These are phyloP conservation scores for Suillus brevipes DNA, from an alignment of 768 basidiomycete genomes.

Conservation along the genomic window DNA sequence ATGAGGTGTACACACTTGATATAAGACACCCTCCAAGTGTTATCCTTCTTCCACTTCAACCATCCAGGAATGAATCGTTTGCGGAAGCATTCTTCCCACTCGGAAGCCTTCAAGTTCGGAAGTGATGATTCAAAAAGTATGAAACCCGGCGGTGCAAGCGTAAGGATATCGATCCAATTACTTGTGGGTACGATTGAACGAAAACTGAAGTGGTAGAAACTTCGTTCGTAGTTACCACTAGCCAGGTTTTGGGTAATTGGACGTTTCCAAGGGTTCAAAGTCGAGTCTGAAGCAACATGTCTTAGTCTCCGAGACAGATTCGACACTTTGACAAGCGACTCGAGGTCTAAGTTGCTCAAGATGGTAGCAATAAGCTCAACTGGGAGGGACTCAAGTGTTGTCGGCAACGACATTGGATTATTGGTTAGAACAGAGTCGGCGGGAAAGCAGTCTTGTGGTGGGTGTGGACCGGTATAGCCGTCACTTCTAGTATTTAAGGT, in stretches of 20 bases:
- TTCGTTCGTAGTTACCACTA: conserved; percentile 45
- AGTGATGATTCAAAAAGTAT: conserved; percentile 68
- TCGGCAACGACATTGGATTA: neutral
- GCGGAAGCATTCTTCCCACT: conserved; percentile 78
- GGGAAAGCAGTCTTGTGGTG: neutral
- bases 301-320: conserved; percentile 61
- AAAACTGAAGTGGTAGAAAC: conserved; percentile 60
- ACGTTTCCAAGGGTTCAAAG: conserved; percentile 74
- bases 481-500: neutral
- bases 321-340: conserved; percentile 56
- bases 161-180: conserved; percentile 78
- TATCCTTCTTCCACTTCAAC: conserved; percentile 65
- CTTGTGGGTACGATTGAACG: conserved; percentile 66
- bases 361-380: conserved; percentile 77
- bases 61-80: conserved; percentile 78
- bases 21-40: conserved; percentile 64
- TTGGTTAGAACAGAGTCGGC: neutral
- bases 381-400: conserved; percentile 53
- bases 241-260: conserved; percentile 64
- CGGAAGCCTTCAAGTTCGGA: conserved; percentile 60
- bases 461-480: neutral
- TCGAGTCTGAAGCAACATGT: conserved; percentile 57
- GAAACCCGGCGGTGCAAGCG: conserved; percentile 59
- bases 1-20: conserved; percentile 50
- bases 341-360: conserved; percentile 65